phyloP scores from a whole-genome alignment of 148 eudicot genomes.

The Persicaria maculosa region DNA sequence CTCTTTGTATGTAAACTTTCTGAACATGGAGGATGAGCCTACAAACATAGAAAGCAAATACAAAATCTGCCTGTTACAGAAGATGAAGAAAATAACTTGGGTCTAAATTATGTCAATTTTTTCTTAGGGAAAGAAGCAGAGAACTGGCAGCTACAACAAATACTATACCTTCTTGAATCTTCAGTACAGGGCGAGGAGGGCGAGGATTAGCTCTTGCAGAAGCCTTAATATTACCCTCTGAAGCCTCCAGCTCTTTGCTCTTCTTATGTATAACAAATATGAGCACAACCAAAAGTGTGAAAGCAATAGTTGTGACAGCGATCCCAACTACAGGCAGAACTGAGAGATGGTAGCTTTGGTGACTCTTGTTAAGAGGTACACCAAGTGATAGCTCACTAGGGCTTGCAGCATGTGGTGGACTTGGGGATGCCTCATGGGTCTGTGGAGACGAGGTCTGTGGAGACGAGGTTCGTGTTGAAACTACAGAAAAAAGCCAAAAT shows the following conservation, averaged over 20 bases:
- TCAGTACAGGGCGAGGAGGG: conserved; percentile 35
- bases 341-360: conserved; percentile 43
- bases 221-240: conserved; percentile 34
- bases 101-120: background rate
- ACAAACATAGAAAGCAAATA: background rate
- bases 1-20: conserved; percentile 71
- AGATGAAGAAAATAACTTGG: background rate
- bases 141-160: background rate
- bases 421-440: conserved; percentile 56
- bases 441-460: conserved; percentile 30
- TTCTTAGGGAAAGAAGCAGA: background rate
- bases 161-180: conserved; percentile 60
- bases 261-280: conserved; percentile 61
- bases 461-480: conserved; percentile 40
- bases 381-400: conserved; percentile 55
- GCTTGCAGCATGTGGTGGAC: conserved; percentile 48
- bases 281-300: conserved; percentile 47
- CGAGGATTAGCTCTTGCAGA: conserved; percentile 28
- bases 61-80: background rate
- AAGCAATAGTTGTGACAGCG: conserved; percentile 54
- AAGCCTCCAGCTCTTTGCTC: conserved; percentile 54
- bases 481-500: conserved; percentile 18
- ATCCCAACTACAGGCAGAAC: conserved; percentile 56
- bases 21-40: conserved; percentile 61
- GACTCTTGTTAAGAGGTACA: conserved; percentile 29